Evolutionary conservation across 768 basidiomycete genomes (phyloP), one percentile per base, ranked within the genome.

Genomic region (Lepiota subincarnata): DNA sequence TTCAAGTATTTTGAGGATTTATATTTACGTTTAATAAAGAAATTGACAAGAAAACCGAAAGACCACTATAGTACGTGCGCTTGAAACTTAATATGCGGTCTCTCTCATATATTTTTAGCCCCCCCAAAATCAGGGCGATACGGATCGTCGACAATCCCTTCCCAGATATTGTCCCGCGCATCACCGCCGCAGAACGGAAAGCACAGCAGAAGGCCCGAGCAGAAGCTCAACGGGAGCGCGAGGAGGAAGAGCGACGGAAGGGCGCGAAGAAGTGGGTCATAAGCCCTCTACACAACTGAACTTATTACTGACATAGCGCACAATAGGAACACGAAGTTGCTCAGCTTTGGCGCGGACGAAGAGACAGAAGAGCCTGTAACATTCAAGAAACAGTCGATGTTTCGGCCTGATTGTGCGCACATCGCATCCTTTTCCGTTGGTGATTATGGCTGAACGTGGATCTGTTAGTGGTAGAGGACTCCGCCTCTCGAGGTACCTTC

Each of bases 91-190:
- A n/a, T 13, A 38, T 45, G 45, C 10, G 18, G n/a, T 34, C 22
- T 26, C 56, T 19, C 38, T 44, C 8, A 62, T 56, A 16, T 53
- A 35, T 2, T 7, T 12, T 20, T 60, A 94, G 93, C 59, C 93
- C 97, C 2, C 94, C 96, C 0, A 94, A 89, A 65, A 96, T 99
- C 66, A 88, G 85, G 60, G 80, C 80, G 1, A 77, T 96, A 24
- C 82, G 85, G 8, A 89, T 99, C 48, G 64, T 92, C 26, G 93
- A 97, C 49, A 96, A 98, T 64, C 96, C 97, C 0, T 98, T 97
- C 66, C 82, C 87, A 50, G 95, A 98, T 64, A 97, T 98, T 59
- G 80, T 94, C 35, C 96, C 96, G 4, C 86, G 97, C 20, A 99
- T 98, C 56, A 99, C 97, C 1, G 93, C 94, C 1, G 92, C 84